phyloP scores from a whole-genome alignment of 306 rosid species.

The Lathyrus oleraceus region DNA sequence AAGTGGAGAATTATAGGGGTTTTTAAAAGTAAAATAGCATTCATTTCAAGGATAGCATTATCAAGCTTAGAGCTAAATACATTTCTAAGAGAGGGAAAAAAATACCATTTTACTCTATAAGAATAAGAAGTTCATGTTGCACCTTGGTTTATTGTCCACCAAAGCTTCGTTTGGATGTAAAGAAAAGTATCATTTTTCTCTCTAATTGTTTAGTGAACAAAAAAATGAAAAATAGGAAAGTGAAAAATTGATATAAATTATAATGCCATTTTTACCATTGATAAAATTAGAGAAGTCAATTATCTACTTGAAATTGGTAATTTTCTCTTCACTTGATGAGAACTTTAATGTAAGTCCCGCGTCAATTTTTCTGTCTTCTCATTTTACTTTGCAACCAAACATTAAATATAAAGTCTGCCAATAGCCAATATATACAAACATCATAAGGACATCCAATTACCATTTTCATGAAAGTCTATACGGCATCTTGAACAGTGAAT shows the following conservation, averaged over 20 bases:
- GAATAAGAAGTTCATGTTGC: too few relatives aligned
- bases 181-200: neutral
- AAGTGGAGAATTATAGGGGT: too few relatives aligned
- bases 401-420: slow-evolving; percentile 10
- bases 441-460: slow-evolving; percentile 43
- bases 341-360: neutral
- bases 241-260: neutral
- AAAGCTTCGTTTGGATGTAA: neutral
- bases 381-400: neutral
- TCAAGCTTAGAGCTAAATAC: too few relatives aligned
- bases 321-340: neutral
- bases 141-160: too few relatives aligned
- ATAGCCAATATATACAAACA: slow-evolving; percentile 18
- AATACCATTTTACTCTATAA: too few relatives aligned
- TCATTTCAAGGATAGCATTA: neutral
- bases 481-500: slow-evolving; percentile 96
- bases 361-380: neutral
- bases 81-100: too few relatives aligned
- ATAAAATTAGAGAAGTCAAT: neutral
- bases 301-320: neutral
- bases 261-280: neutral
- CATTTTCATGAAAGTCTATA: slow-evolving; percentile 83
- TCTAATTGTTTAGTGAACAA: neutral
- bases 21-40: neutral
- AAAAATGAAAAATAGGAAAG: neutral